A percentile compares a stretch with the other conserved stretches of the same genome.
These are phyloP conservation scores for Massospora cicadina DNA, from an alignment of 371 early-diverging fungal genomes.

Conservation along the genomic window DNA sequence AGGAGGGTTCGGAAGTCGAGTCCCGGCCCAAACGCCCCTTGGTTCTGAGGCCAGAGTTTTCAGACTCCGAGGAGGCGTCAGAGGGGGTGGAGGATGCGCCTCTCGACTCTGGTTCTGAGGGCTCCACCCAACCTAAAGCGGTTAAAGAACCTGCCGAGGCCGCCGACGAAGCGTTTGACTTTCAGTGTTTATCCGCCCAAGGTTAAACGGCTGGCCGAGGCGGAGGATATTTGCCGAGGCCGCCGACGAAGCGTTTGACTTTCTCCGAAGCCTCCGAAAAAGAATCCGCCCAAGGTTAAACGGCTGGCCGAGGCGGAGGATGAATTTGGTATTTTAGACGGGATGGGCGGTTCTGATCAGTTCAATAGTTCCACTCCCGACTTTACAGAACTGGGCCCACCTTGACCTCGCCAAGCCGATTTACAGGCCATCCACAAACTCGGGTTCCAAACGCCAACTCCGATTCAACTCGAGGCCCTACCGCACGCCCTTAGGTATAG, in stretches of 20 bases:
- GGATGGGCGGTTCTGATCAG: not conserved
- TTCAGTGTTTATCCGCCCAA: not conserved
- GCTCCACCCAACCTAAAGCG: not conserved
- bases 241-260: not conserved
- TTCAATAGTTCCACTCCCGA: not conserved
- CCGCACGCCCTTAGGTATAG: constrained; percentile 48
- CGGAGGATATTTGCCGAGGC: not conserved
- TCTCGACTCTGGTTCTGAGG: not conserved
- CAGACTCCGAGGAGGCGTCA: not conserved
- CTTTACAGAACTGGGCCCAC: constrained; percentile 19
- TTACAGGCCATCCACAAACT: constrained; percentile 44
- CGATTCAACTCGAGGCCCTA: constrained; percentile 81
- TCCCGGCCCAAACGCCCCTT: not conserved
- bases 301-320: no score
- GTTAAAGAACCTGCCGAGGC: not conserved
- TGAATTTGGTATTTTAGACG: no score
- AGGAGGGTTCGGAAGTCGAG: not conserved
- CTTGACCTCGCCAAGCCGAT: constrained; percentile 31
- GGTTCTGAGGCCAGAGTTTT: not conserved
- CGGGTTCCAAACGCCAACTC: constrained; percentile 69
- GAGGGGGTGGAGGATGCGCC: not conserved
- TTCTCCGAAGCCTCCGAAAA: not conserved
- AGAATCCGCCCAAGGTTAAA: no score
- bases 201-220: not conserved
- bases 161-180: not conserved